phyloP scores from a whole-genome alignment of 2,329 filamentous ascomycete genomes.

The Furcasterigmium sp. region DNA sequence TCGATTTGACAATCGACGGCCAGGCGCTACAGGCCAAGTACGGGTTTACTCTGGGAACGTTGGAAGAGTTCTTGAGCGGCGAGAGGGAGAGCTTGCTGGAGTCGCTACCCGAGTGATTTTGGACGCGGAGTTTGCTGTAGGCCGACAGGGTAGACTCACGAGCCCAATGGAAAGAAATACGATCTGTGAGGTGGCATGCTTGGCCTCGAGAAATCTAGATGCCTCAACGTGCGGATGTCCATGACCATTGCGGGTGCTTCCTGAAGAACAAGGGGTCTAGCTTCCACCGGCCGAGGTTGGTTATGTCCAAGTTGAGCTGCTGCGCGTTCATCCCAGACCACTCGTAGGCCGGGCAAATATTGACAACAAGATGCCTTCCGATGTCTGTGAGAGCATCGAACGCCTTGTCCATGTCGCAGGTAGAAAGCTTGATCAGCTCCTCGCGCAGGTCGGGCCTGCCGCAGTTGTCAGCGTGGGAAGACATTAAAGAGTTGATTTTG shows the following conservation, averaged over 20 bases:
- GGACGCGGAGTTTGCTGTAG: too few relatives aligned
- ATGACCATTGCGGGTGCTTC: neutral
- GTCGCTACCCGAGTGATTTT: too few relatives aligned
- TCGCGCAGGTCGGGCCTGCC: neutral
- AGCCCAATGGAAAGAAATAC: too few relatives aligned
- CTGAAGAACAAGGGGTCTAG: neutral
- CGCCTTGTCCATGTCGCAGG: neutral
- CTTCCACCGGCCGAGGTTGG: neutral
- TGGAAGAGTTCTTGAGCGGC: too few relatives aligned
- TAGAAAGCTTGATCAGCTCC: neutral
- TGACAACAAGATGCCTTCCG: neutral
- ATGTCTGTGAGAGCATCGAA: neutral
- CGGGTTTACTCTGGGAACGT: too few relatives aligned
- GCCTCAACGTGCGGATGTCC: neutral
- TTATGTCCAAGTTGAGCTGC: constrained; percentile 2
- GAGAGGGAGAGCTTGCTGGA: too few relatives aligned
- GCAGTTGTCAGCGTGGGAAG: too few relatives aligned
- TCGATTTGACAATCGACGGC: too few relatives aligned
- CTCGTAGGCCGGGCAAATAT: neutral
- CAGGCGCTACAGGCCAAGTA: too few relatives aligned
- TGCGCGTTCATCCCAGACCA: neutral
- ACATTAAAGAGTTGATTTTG: neutral
- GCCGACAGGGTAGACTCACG: too few relatives aligned
- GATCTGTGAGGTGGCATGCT: too few relatives aligned
- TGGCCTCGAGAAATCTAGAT: too few relatives aligned